Evolutionary conservation across 2,329 filamentous ascomycete genomes (phyloP).

Genomic region (Torrubiellomyces zombiae): DNA sequence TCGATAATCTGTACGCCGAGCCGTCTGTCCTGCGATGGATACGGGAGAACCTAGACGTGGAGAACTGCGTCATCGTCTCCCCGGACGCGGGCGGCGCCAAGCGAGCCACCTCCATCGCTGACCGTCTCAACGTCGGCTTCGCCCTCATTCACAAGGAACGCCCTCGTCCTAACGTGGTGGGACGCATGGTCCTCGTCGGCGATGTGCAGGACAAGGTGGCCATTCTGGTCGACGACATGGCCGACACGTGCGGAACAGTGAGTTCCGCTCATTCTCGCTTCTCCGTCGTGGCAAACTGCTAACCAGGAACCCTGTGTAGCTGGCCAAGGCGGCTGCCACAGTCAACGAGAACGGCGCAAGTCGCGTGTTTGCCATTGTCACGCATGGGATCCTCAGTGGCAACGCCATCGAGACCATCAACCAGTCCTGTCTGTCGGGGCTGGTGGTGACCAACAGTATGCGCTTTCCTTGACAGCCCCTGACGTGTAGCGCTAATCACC

Average conservation of each 20-base stretch:
- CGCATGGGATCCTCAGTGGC: constrained; percentile 79
- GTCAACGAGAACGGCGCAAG: constrained; percentile 74
- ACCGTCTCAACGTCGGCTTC: constrained; percentile 77
- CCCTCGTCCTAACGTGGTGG: constrained; percentile 70
- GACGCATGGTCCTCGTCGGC: constrained; percentile 85
- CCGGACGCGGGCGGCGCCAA: constrained; percentile 93
- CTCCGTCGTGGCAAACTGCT: not conserved
- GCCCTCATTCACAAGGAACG: constrained; percentile 96
- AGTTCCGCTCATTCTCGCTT: constrained; percentile 2
- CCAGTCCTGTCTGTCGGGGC: constrained; percentile 53
- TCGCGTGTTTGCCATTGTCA: constrained; percentile 87
- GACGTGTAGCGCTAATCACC: constrained; percentile 9
- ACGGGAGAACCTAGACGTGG: constrained; percentile 61
- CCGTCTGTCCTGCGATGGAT: constrained; percentile 88
- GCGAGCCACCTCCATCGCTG: constrained; percentile 82
- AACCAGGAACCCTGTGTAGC: constrained; percentile 12
- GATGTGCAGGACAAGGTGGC: constrained; percentile 82
- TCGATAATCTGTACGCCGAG: constrained; percentile 77
- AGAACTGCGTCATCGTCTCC: constrained; percentile 84
- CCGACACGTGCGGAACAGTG: constrained; percentile 77
- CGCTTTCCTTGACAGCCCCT: constrained; percentile 1
- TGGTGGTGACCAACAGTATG: constrained; percentile 76
- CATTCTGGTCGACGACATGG: constrained; percentile 96
- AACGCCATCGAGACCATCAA: constrained; percentile 80
- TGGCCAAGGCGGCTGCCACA: constrained; percentile 72